A percentile compares a stretch with the other conserved stretches of the same genome.
These are phyloP conservation scores for Vicia sativa DNA, from an alignment of 306 rosid species.

Conservation along the genomic window DNA sequence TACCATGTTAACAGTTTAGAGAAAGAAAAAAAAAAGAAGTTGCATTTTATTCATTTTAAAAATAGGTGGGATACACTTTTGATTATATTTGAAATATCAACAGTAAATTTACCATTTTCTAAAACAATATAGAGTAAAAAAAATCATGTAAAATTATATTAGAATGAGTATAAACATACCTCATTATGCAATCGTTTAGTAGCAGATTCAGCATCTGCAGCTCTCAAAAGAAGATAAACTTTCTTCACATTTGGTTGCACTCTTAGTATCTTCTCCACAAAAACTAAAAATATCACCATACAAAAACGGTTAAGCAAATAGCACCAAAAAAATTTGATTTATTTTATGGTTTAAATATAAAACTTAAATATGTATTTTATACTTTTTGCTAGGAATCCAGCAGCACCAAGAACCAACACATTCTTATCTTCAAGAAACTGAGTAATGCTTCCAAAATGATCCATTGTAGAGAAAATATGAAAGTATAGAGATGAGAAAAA, in stretches of 20 bases:
- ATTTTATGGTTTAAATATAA: background rate
- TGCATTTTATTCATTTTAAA: no score
- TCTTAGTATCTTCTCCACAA: conserved; percentile 78
- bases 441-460: conserved; percentile 38
- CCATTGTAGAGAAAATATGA: conserved; percentile 34
- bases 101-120: no score
- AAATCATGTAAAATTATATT: no score
- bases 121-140: no score
- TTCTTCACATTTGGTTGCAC: conserved; percentile 74
- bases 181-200: conserved; percentile 54
- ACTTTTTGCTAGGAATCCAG: conserved; percentile 82
- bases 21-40: no score
- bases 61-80: no score
- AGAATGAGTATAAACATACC: conserved; percentile 38
- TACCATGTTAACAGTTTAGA: no score
- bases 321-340: background rate
- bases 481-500: background rate
- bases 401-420: conserved; percentile 64
- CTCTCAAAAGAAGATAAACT: conserved; percentile 77
- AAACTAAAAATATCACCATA: conserved; percentile 45
- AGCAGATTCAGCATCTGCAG: conserved; percentile 55
- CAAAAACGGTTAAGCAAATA: background rate
- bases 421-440: conserved; percentile 52
- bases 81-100: no score
- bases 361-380: background rate